Evolutionary conservation across 208 protist genomes (phyloP), one percentile per base, ranked within the genome.

Genomic region (Trypanosoma lewisi): DNA sequence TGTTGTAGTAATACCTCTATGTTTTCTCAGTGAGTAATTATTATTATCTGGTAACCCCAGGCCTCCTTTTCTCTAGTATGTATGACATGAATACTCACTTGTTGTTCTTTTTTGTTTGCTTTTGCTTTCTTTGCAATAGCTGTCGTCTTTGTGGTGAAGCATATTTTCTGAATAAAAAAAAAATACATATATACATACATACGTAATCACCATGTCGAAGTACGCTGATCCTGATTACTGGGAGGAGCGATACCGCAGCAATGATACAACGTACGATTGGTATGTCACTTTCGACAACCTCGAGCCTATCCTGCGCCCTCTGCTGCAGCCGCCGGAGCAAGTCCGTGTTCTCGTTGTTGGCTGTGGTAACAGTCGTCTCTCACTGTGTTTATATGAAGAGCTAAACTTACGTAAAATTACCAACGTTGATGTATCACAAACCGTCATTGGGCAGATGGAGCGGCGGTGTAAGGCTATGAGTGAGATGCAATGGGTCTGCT

Each of bases 191-290:
- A 39, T 11, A 39, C 34, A 39, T 11, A 39, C 7, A 39, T 11
- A 39, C 34, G 11, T 11, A 39, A 6, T 41, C 36, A 12, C 36
- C 36, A 94, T 95, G 86, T 93, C 91, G 21, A 93, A 96, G 72
- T 96, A 96, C 75, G 84, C 87, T 9, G 91, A 93, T 30, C 80
- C 84, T 11, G 87, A 93, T 31, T 97, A 97, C 70, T 97, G 91
- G 91, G 88, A 97, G 64, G 88, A 97, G 66, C 76, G 89, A n/a
- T 97, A 97, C 50, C 89, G 91, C 49, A 92, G 85, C 61, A 91
- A 80, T 45, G 89, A 94, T 74, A 94, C 89, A 11, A 97, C 84
- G 49, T 97, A 95, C 52, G 92, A 97, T 34, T 97, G 92, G 92
- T 97, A 92, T 67, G 64, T 94, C 23, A 91, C 83, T 31, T 97